phyloP scores from a whole-genome alignment of 2,329 filamentous ascomycete genomes.

The Apiospora kogelbergensis region DNA sequence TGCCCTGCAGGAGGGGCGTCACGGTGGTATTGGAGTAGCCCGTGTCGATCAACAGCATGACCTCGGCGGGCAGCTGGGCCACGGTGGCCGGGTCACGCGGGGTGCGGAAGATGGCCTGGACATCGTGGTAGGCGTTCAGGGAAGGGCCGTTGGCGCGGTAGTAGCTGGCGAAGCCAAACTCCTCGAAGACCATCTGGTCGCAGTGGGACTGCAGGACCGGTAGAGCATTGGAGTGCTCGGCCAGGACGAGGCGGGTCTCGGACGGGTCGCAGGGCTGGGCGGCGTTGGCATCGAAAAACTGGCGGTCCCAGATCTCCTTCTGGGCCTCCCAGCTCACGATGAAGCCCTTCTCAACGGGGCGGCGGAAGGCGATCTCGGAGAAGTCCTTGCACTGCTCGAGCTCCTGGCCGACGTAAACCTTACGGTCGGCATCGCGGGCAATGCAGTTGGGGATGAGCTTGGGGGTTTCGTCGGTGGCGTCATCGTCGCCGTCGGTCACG shows the following conservation, averaged over 20 bases:
- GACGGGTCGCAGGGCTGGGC: constrained; percentile 69
- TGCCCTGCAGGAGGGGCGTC: constrained; percentile 80
- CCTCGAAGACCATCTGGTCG: constrained; percentile 96
- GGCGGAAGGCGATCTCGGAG: constrained; percentile 81
- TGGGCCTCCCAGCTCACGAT: constrained; percentile 96
- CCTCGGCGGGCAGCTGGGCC: constrained; percentile 64
- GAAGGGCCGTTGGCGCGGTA: constrained; percentile 71
- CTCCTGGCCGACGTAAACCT: constrained; percentile 78
- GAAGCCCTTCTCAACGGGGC: constrained; percentile 92
- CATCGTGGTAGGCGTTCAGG: constrained; percentile 80
- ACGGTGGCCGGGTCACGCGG: constrained; percentile 46
- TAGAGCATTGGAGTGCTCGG: constrained; percentile 83
- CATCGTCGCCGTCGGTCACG: constrained; percentile 44
- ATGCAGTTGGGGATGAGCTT: constrained; percentile 84
- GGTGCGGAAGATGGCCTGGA: constrained; percentile 67
- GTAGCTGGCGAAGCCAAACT: constrained; percentile 90
- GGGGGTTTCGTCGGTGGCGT: constrained; percentile 47
- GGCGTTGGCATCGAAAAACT: constrained; percentile 74
- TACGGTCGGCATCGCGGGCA: constrained; percentile 76
- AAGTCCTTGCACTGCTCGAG: constrained; percentile 81
- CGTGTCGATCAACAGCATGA: constrained; percentile 84
- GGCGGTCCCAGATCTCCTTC: constrained; percentile 92
- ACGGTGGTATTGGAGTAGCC: constrained; percentile 93
- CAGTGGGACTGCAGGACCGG: constrained; percentile 82
- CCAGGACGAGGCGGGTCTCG: constrained; percentile 80